Percentiles rank a stretch among this genome's conserved stretches.
phyloP scores from a whole-genome alignment of 805 yeast genomes.

The Candida sithepensis region DNA sequence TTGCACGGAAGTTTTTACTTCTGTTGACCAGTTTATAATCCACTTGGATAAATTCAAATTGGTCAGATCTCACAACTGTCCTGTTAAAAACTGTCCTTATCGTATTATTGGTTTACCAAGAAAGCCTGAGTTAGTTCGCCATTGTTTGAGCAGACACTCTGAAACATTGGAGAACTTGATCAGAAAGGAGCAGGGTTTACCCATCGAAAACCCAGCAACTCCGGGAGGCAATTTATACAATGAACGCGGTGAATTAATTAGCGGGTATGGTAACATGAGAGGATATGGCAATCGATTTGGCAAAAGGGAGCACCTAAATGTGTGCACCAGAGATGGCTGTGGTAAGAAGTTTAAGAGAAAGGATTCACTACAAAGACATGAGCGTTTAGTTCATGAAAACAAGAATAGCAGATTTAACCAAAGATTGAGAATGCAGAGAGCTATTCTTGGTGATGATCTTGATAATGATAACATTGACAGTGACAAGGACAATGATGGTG shows the following conservation, averaged over 20 bases:
- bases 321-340: constrained; percentile 33
- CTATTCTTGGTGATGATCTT: constrained; percentile 8
- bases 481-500: no score
- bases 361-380: constrained; percentile 53
- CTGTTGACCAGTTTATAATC: constrained; percentile 24
- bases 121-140: constrained; percentile 46
- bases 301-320: constrained; percentile 10
- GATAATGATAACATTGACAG: constrained; percentile 8
- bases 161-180: constrained; percentile 13
- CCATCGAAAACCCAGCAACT: neutral
- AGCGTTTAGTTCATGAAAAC: constrained; percentile 47
- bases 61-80: constrained; percentile 42
- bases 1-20: constrained; percentile 38
- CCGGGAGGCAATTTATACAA: neutral
- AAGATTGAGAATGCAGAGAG: constrained; percentile 24
- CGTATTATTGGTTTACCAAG: constrained; percentile 46
- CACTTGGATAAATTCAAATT: constrained; percentile 43
- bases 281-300: neutral
- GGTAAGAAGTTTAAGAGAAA: constrained; percentile 46
- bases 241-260: neutral
- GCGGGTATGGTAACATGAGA: neutral
- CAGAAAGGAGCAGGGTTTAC: constrained; percentile 5
- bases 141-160: constrained; percentile 45
- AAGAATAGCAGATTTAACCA: constrained; percentile 37
- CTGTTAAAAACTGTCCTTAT: constrained; percentile 45